Evolutionary conservation across 176 grass and related monocot genomes (phyloP).

Genomic region (Musa itinerans): DNA sequence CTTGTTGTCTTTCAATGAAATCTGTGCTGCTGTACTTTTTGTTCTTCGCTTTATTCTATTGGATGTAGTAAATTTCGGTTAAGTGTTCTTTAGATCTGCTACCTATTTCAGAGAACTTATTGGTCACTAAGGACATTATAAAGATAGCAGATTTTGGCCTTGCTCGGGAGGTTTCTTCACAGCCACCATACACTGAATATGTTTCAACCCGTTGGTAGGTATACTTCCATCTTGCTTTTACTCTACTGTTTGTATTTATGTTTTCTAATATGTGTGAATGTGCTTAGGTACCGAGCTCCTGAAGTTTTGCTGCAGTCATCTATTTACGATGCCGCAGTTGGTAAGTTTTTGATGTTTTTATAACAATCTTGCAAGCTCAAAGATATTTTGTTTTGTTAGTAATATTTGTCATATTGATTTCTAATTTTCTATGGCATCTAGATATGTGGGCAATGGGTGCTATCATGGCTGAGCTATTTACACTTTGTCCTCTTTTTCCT

Average conservation of each 20-base stretch:
- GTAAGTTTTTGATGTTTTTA: conserved; percentile 33
- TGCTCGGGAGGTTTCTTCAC: conserved; percentile 77
- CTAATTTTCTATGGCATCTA: conserved; percentile 26
- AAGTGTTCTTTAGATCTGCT: neutral
- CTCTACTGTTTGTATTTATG: conserved; percentile 16
- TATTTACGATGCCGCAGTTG: conserved; percentile 84
- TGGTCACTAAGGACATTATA: conserved; percentile 85
- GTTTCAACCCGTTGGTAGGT: conserved; percentile 90
- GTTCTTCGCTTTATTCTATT: no score
- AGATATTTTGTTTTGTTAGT: neutral
- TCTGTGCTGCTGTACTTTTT: no score
- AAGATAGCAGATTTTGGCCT: conserved; percentile 98
- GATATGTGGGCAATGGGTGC: conserved; percentile 99
- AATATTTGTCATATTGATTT: neutral
- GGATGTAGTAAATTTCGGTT: neutral
- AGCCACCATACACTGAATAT: conserved; percentile 94
- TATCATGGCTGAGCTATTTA: conserved; percentile 96
- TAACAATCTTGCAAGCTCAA: neutral
- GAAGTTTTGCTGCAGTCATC: conserved; percentile 94
- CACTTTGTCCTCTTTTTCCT: conserved; percentile 90
- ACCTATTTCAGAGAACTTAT: conserved; percentile 59
- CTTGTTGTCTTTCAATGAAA: no score
- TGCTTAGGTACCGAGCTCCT: conserved; percentile 86
- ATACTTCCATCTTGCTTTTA: neutral
- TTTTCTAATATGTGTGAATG: conserved; percentile 17